Evolutionary conservation across 441 rosid genomes (phyloP).

Genomic region (Croton laevigatus): DNA sequence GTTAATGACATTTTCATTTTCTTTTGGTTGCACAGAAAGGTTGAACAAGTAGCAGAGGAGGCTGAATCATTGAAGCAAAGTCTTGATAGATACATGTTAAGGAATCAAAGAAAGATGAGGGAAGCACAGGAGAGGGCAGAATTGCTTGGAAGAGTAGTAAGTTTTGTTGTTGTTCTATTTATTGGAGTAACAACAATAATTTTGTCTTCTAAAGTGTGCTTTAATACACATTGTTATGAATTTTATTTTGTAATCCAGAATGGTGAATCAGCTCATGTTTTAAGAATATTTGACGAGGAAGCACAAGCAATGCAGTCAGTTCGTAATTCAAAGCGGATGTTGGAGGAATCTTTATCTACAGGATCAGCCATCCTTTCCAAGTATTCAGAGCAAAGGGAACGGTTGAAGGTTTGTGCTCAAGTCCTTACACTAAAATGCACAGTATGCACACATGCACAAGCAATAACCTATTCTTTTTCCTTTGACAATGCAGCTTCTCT

Average conservation of each 20-base stretch:
- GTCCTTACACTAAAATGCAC: neutral
- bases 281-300: constrained; percentile 90
- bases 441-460: neutral
- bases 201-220: neutral
- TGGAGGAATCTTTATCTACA: constrained; percentile 75
- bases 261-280: constrained; percentile 75
- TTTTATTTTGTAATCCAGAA: constrained; percentile 40
- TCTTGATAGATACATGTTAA: constrained; percentile 56
- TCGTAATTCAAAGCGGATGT: constrained; percentile 72
- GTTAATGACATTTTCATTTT: constrained; percentile 1
- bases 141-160: constrained; percentile 77
- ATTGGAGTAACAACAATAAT: neutral
- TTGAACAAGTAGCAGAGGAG: constrained; percentile 88
- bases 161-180: constrained; percentile 13
- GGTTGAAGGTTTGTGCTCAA: constrained; percentile 60
- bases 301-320: constrained; percentile 96
- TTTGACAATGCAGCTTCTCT: neutral
- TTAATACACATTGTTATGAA: constrained; percentile 7
- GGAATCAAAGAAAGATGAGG: constrained; percentile 65
- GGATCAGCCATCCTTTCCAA: constrained; percentile 83
- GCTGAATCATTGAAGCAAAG: constrained; percentile 78
- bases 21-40: constrained; percentile 51
- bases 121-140: constrained; percentile 93
- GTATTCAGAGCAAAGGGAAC: constrained; percentile 89
- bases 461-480: neutral